A percentile compares a stretch with the other conserved stretches of the same genome.
Conservation (phyloP, 768 basidiomycete species). For the Leucocoprinus leucothites region DNA sequence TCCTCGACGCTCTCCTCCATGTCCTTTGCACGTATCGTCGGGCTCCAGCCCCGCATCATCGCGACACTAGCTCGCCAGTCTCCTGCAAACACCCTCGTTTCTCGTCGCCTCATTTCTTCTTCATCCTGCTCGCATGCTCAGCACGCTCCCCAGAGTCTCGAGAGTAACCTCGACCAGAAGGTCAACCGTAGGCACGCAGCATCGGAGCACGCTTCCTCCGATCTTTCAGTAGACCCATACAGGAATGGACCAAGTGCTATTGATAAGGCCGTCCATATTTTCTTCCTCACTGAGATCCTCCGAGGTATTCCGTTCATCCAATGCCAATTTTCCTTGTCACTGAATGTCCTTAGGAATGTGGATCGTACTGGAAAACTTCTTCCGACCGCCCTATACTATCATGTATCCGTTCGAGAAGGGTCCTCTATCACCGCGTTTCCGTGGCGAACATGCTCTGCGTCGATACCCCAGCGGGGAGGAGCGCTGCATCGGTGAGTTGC, state of each 20-base stretch:
- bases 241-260: conserved; percentile 82
- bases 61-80: conserved; percentile 26
- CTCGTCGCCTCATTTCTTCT: conserved; percentile 52
- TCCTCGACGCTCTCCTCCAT: conserved; percentile 39
- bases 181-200: conserved; percentile 18
- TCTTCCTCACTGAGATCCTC: conserved; percentile 99
- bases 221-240: conserved; percentile 64
- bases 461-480: conserved; percentile 98
- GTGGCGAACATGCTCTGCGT: conserved; percentile 96
- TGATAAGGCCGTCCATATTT: conserved; percentile 93
- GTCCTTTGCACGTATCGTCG: conserved; percentile 56
- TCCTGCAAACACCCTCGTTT: conserved; percentile 33
- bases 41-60: conserved; percentile 46
- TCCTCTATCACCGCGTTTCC: conserved; percentile 94
- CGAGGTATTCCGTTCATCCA: conserved; percentile 54
- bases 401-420: conserved; percentile 99
- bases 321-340: neutral
- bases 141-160: conserved; percentile 31
- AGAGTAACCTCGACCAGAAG: conserved; percentile 34
- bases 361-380: conserved; percentile 91
- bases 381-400: conserved; percentile 96
- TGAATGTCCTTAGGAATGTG: conserved; percentile 76
- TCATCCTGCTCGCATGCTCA: conserved; percentile 35
- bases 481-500: conserved; percentile 87
- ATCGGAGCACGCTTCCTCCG: conserved; percentile 36